These are phyloP conservation scores for Pisolithus marmoratus DNA, from an alignment of 768 basidiomycete species.

Conservation along the genomic window DNA sequence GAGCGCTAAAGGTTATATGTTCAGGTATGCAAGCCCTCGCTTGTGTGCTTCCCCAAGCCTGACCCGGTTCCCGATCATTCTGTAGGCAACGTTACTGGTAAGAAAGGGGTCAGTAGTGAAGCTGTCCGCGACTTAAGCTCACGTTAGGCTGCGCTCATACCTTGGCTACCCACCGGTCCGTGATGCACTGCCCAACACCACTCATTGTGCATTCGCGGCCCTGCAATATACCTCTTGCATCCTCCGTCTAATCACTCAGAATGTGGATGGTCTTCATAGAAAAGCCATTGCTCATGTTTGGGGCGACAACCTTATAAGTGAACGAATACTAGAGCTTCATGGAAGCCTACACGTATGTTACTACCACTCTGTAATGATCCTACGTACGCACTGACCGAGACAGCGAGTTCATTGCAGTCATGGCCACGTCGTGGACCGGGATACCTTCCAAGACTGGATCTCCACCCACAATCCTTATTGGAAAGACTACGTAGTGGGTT, in stretches of 20 bases:
- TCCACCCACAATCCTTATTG: constrained; percentile 73
- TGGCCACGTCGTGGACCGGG: constrained; percentile 63
- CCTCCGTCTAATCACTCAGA: constrained; percentile 70
- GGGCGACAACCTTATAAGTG: constrained; percentile 30
- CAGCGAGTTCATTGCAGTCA: constrained; percentile 74
- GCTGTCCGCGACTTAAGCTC: not conserved
- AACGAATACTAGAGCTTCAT: constrained; percentile 75
- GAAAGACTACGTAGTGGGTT: constrained; percentile 61
- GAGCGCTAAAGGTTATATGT: constrained; percentile 59
- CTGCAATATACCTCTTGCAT: constrained; percentile 65
- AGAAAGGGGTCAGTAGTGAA: constrained; percentile 8
- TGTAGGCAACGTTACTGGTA: constrained; percentile 81
- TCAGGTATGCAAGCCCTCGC: constrained; percentile 45
- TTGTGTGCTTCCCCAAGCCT: not conserved
- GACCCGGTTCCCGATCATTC: not conserved
- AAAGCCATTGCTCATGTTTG: constrained; percentile 57
- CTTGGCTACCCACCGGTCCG: constrained; percentile 84
- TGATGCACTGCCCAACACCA: constrained; percentile 81
- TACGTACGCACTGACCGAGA: constrained; percentile 10
- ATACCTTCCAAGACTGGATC: constrained; percentile 69
- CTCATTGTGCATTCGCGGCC: constrained; percentile 82
- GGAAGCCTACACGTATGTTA: constrained; percentile 73
- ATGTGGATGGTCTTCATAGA: constrained; percentile 92
- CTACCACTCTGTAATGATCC: not conserved
- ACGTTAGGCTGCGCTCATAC: constrained; percentile 58